A percentile compares a stretch with the other conserved stretches of the same genome.
Evolutionary conservation across 352 stramenopile genomes (phyloP).

Genomic region (Pythium volutum): DNA sequence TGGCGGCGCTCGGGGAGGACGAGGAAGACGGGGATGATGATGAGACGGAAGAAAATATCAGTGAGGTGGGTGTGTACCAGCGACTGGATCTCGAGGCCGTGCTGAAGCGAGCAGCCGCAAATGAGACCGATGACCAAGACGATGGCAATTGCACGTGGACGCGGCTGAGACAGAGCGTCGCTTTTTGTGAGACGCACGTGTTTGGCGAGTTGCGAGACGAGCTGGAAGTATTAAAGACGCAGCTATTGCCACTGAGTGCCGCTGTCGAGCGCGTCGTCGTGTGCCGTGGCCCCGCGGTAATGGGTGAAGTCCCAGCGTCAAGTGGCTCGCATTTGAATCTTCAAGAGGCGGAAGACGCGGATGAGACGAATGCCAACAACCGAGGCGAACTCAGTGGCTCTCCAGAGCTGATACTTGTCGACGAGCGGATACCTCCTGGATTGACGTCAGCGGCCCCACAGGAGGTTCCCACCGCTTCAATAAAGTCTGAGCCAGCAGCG

Average conservation of each 20-base stretch:
- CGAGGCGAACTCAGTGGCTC: background rate
- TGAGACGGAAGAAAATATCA: background rate
- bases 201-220: slow-evolving; percentile 28
- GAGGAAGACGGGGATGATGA: background rate
- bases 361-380: no score
- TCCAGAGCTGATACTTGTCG: no score
- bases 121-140: background rate
- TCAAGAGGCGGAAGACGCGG: background rate
- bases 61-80: background rate
- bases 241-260: slow-evolving; percentile 1
- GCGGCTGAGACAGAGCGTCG: slow-evolving; percentile 36
- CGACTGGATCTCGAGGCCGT: slow-evolving; percentile 8
- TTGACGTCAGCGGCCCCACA: background rate
- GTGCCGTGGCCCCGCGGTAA: background rate
- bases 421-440: no score
- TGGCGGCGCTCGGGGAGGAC: slow-evolving; percentile 14
- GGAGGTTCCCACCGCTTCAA: background rate
- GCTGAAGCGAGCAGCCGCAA: background rate
- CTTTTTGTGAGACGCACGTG: slow-evolving; percentile 36
- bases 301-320: background rate
- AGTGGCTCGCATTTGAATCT: background rate
- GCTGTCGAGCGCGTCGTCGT: background rate
- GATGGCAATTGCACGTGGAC: slow-evolving; percentile 23
- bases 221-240: slow-evolving; percentile 17
- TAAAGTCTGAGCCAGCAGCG: background rate